Conservation (phyloP, 768 basidiomycete species). For the Clitopilus hobsonii region DNA sequence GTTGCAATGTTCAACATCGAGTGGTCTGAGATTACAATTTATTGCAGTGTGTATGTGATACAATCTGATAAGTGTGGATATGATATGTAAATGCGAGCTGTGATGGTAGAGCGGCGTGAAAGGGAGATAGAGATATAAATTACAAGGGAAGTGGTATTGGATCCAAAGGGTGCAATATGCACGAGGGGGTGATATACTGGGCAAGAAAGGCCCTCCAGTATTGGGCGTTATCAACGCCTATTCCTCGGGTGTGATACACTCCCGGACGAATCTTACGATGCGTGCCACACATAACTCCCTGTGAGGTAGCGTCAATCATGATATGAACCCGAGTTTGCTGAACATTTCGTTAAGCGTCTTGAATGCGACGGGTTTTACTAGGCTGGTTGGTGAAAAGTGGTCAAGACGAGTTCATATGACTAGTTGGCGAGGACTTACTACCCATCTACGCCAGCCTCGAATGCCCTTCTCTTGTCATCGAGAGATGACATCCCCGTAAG, state of each 20-base stretch:
- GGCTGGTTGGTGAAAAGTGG: conserved; percentile 34
- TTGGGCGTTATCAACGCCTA: background rate
- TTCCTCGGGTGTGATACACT: background rate
- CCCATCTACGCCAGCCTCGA: conserved; percentile 91
- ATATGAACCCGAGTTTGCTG: conserved; percentile 54
- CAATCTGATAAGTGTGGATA: background rate
- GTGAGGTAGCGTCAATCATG: background rate
- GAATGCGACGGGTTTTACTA: conserved; percentile 96
- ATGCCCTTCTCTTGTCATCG: conserved; percentile 89
- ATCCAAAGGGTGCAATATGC: background rate
- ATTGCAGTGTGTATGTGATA: too few relatives aligned
- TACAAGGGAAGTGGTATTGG: background rate
- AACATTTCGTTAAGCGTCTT: conserved; percentile 86
- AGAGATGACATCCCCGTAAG: conserved; percentile 91
- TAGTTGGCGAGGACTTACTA: conserved; percentile 59
- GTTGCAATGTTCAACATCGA: too few relatives aligned
- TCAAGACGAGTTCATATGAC: background rate
- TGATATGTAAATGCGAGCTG: background rate
- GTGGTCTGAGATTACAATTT: too few relatives aligned
- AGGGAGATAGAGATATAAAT: background rate
- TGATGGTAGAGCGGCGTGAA: background rate
- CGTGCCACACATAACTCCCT: background rate
- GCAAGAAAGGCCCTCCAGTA: background rate
- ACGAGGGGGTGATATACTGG: background rate
- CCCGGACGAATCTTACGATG: background rate